Base-by-base conservation (phyloP, 2,329 filamentous ascomycete genomes). In the Trichoderma harzianum region DNA sequence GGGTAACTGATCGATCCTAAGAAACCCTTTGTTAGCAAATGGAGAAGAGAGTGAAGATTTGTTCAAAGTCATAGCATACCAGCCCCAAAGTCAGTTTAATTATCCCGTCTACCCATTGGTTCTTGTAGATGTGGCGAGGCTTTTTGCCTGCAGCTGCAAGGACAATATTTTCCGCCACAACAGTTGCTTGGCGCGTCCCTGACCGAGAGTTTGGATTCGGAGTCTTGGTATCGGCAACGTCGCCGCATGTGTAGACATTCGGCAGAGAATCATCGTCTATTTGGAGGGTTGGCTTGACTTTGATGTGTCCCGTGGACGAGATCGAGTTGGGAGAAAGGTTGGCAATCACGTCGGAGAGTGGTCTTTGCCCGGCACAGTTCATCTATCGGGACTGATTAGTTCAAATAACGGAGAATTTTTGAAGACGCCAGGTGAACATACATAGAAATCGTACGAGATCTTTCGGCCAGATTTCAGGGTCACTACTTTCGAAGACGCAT, bases 171-270 rank as follows among this genome's bases (percentile, higher is more conserved):
- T 85, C 83, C 2, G 84, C 84, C 0, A 85, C 88, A 5, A 87
- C 76, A 34, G 82, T 80, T 3, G 86, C 87, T 75, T 92, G 90
- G 12, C 83, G 81, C 58, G 82, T 82, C 0, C 87, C 88, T 0
- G 88, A 84, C 11, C 89, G 83, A 0, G 86, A 87, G 76, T 90
- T 90, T 7, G 86, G 86, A 43, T 81, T 79, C 0, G 82, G 81
- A 0, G 83, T 82, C 12, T 78, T 73, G 1, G 84, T 85, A 30
- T 87, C 86, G 5, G 88, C 86, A 5, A 92, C 87, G 73, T 92
- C 90, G 21, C 90, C 90, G n/a, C 88, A 85, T 1, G 86, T 87
- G 75, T 89, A 92, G 2, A 92, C 82, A 72, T 89, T 85, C 2
- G 84, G 82, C 10, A 86, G 81, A 0, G 73, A 72, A 2, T 82